These are phyloP conservation scores for Rhizopus delemar DNA, from an alignment of 371 early-diverging fungal genomes.

Conservation along the genomic window DNA sequence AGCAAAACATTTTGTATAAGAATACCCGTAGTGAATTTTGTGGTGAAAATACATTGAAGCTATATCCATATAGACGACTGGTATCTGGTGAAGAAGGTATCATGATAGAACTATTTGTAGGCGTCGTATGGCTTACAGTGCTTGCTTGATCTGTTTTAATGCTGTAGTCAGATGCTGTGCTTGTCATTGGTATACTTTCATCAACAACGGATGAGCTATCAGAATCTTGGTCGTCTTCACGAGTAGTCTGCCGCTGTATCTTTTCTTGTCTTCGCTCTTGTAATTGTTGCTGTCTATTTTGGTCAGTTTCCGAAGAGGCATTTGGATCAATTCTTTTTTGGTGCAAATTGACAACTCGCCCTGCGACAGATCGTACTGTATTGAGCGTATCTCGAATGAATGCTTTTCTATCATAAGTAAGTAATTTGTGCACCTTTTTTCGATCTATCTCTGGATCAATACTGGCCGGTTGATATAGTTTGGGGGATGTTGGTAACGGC, in stretches of 20 bases:
- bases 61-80: constrained; percentile 27
- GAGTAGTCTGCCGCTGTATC: neutral
- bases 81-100: neutral
- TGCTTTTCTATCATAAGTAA: constrained; percentile 9
- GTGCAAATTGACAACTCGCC: constrained; percentile 37
- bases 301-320: constrained; percentile 1
- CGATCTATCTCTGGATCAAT: constrained; percentile 26
- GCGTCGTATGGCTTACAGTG: neutral
- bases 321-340: neutral
- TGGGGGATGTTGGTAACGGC: neutral
- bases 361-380: constrained; percentile 28
- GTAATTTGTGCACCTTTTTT: constrained; percentile 7
- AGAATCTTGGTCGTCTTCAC: constrained; percentile 7
- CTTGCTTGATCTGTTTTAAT: neutral
- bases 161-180: constrained; percentile 11
- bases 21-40: constrained; percentile 27
- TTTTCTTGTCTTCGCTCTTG: constrained; percentile 2
- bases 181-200: constrained; percentile 32
- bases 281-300: constrained; percentile 1
- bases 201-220: constrained; percentile 14
- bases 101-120: neutral
- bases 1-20: constrained; percentile 29
- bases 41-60: constrained; percentile 30
- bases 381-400: constrained; percentile 13
- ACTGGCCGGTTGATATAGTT: constrained; percentile 27